Percentiles rank a stretch among this genome's conserved stretches.
These are phyloP conservation scores for Phytophthora chlamydospora DNA, from an alignment of 352 stramenopile species.

Conservation along the genomic window DNA sequence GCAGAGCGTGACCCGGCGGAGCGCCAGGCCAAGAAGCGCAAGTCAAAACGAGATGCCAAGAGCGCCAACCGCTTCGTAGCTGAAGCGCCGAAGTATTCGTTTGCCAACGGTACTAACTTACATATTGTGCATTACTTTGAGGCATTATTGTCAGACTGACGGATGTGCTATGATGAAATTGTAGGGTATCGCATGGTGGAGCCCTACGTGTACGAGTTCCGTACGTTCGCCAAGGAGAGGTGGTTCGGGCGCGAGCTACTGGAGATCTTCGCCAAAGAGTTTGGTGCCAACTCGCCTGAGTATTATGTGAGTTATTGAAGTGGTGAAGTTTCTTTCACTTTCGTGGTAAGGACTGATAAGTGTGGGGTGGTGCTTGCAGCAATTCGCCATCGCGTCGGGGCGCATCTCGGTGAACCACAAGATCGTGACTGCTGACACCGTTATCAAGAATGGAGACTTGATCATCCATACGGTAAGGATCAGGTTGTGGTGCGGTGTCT, in stretches of 20 bases:
- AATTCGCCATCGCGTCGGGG: slow-evolving; percentile 92
- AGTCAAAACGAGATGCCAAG: slow-evolving; percentile 57
- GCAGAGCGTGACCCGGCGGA: slow-evolving; percentile 34
- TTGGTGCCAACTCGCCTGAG: slow-evolving; percentile 83
- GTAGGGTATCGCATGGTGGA: slow-evolving; percentile 85
- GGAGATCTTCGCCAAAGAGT: slow-evolving; percentile 91
- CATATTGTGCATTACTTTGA: background rate
- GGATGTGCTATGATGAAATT: slow-evolving; percentile 8
- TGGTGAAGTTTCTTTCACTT: background rate
- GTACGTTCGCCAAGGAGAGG: slow-evolving; percentile 94
- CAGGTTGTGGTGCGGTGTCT: background rate
- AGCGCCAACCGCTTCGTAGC: slow-evolving; percentile 42
- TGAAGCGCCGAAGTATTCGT: slow-evolving; percentile 59
- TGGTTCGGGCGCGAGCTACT: slow-evolving; percentile 93
- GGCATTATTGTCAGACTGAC: slow-evolving; percentile 11
- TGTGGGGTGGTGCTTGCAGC: slow-evolving; percentile 42
- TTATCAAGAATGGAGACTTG: slow-evolving; percentile 93
- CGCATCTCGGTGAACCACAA: slow-evolving; percentile 94
- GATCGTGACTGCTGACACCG: slow-evolving; percentile 75
- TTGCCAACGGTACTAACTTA: slow-evolving; percentile 52
- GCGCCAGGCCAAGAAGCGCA: slow-evolving; percentile 55
- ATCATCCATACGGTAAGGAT: slow-evolving; percentile 88
- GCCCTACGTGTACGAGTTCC: slow-evolving; percentile 97
- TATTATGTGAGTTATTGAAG: slow-evolving; percentile 69
- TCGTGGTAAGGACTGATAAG: slow-evolving; percentile 5